Evolutionary conservation across 75 land plant genomes (phyloP), one percentile per base, ranked within the genome.

Genomic region (Gnetum montanum): DNA sequence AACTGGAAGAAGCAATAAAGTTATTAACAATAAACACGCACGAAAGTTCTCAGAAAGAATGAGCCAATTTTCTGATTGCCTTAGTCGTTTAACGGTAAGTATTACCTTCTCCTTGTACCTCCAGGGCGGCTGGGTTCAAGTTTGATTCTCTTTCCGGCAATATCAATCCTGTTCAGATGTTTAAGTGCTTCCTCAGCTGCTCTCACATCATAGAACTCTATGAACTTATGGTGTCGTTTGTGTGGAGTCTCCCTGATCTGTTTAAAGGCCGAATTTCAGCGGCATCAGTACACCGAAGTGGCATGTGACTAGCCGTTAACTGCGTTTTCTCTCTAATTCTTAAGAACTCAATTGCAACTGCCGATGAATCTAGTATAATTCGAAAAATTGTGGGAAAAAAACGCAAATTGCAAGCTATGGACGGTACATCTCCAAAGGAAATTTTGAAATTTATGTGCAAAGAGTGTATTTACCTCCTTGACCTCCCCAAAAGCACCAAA

Each of bases 61-160:
- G n/a, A n/a, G n/a, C n/a, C n/a, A n/a, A n/a, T n/a, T n/a, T n/a
- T n/a, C n/a, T n/a, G n/a, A n/a, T n/a, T n/a, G n/a, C n/a, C n/a
- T n/a, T n/a, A n/a, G n/a, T n/a, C n/a, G n/a, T n/a, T n/a, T n/a
- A n/a, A n/a, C n/a, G n/a, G n/a, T n/a, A n/a, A n/a, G n/a, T n/a
- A 16, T 37, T 49, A 90, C 96, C 83, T 90, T 46, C 88, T 67
- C 30, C 96, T 79, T 47, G 96, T 87, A 52, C 96, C 96, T 33
- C 96, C 96, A 43, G 96, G 96, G 40, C 96, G 82, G 49, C 96
- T 90, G 19, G 96, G 96, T 66, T 90, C 96, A 46, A 90, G 82
- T 73, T 90, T 90, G 57, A 90, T 90, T 38, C 96, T 84, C 56
- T 90, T 90, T 11, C 96, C 96, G 64, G 92, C 96, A 59, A 90